Evolutionary conservation across 495 filamentous ascomycete genomes (phyloP).

Genomic region (Physcia stellaris): DNA sequence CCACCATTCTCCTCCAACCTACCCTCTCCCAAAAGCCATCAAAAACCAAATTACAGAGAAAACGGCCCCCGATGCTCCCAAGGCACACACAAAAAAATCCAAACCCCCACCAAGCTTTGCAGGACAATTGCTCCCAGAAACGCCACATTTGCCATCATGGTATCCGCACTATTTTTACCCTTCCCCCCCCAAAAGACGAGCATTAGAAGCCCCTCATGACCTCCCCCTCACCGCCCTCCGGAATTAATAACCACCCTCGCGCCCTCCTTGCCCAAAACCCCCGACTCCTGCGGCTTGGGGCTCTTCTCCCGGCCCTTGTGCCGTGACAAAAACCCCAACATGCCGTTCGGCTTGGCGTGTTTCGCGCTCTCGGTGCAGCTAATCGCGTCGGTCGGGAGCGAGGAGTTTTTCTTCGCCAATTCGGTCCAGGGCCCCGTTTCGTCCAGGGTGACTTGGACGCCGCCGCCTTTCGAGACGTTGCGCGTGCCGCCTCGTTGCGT

Average conservation of each 20-base stretch:
- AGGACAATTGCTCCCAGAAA: too few species aligned
- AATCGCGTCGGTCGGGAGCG: constrained; percentile 49
- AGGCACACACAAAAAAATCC: too few species aligned
- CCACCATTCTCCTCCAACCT: too few species aligned
- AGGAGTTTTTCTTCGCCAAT: constrained; percentile 68
- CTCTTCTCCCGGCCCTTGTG: constrained; percentile 85
- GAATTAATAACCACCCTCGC: constrained; percentile 55
- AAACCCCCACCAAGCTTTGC: too few species aligned
- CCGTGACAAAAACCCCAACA: constrained; percentile 77
- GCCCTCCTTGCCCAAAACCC: constrained; percentile 90
- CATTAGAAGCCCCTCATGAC: too few species aligned
- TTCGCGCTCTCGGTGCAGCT: constrained; percentile 30
- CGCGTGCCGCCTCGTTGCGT: constrained; percentile 24
- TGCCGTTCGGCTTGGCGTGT: constrained; percentile 44
- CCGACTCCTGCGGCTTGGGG: constrained; percentile 85
- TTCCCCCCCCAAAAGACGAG: too few species aligned
- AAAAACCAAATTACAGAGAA: too few species aligned
- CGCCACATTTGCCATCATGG: too few species aligned
- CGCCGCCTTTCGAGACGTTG: constrained; percentile 66
- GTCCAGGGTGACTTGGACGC: constrained; percentile 81
- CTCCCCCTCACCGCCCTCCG: constrained; percentile 7
- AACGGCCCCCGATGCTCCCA: too few species aligned
- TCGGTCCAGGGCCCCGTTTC: constrained; percentile 82
- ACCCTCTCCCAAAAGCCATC: too few species aligned
- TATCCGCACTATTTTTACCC: too few species aligned